These are phyloP conservation scores for Phytopythium montanum DNA, from an alignment of 352 stramenopile genomes.

Conservation along the genomic window DNA sequence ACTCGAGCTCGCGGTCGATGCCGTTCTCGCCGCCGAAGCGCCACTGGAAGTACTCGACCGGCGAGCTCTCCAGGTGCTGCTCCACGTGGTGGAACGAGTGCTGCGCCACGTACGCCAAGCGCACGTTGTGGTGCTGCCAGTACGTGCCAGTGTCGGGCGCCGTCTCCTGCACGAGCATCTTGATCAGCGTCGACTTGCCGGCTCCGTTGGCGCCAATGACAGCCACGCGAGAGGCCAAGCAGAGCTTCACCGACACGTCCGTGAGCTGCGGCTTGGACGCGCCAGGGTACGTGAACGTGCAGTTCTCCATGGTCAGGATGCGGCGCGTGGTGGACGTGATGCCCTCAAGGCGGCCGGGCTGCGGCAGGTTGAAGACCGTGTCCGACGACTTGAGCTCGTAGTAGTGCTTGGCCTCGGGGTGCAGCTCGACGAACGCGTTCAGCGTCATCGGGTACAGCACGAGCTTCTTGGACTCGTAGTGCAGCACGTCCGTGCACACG, in stretches of 20 bases:
- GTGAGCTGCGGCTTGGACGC: constrained; percentile 85
- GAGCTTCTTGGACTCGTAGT: constrained; percentile 96
- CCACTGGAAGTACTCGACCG: constrained; percentile 98
- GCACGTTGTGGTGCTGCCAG: constrained; percentile 90
- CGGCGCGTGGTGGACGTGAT: constrained; percentile 90
- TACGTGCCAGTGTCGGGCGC: constrained; percentile 64
- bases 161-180: constrained; percentile 88
- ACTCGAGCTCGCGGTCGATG: constrained; percentile 91
- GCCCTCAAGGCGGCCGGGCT: constrained; percentile 88
- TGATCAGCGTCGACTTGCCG: constrained; percentile 98
- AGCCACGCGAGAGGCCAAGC: constrained; percentile 93
- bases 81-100: constrained; percentile 98
- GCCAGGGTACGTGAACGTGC: constrained; percentile 87
- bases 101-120: constrained; percentile 95
- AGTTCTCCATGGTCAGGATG: constrained; percentile 90
- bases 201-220: constrained; percentile 97
- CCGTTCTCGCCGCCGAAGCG: constrained; percentile 94
- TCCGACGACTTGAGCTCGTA: constrained; percentile 86
- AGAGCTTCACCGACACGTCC: constrained; percentile 94
- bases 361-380: constrained; percentile 85
- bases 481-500: constrained; percentile 95
- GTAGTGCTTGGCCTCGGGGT: constrained; percentile 92
- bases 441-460: constrained; percentile 90
- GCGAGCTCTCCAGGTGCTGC: constrained; percentile 92
- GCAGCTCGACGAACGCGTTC: constrained; percentile 86